phyloP scores from a whole-genome alignment of 1,139 yeast genomes.

The Candida tunisiensis region DNA sequence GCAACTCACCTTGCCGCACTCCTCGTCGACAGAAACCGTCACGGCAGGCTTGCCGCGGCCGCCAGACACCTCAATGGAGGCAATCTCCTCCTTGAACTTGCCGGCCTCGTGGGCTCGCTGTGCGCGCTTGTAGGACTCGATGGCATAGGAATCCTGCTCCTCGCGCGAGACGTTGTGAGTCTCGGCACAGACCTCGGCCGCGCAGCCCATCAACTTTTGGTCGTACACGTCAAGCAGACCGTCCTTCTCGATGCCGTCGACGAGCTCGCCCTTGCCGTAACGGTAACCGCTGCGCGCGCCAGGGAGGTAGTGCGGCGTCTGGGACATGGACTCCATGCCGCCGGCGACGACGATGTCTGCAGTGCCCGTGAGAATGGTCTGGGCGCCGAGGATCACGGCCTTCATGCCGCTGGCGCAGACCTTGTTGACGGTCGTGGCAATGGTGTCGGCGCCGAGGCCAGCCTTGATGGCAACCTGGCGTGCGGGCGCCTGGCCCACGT shows the following conservation, averaged over 20 bases:
- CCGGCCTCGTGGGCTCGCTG: conserved; percentile 64
- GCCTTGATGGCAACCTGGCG: conserved; percentile 92
- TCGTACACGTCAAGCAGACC: conserved; percentile 87
- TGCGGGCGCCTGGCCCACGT: conserved; percentile 95
- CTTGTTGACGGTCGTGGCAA: conserved; percentile 85
- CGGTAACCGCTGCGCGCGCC: conserved; percentile 75
- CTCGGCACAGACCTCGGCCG: conserved; percentile 89
- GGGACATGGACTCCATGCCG: conserved; percentile 96
- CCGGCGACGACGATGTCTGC: conserved; percentile 93
- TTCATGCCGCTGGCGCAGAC: conserved; percentile 97
- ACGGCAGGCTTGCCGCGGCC: conserved; percentile 85
- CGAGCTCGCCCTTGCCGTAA: conserved; percentile 62
- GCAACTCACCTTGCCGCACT: too few relatives aligned
- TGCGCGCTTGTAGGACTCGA: conserved; percentile 73
- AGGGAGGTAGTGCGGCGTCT: conserved; percentile 87
- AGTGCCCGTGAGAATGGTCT: conserved; percentile 70
- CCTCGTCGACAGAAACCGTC: conserved; percentile 54
- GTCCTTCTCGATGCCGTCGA: conserved; percentile 84
- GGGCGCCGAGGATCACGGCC: conserved; percentile 80
- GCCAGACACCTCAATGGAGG: conserved; percentile 80
- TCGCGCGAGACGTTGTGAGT: conserved; percentile 48
- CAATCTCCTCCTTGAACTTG: conserved; percentile 64
- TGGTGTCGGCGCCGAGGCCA: conserved; percentile 61
- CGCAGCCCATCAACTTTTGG: conserved; percentile 81
- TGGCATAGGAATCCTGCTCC: conserved; percentile 78